Base-by-base conservation (phyloP, 2,329 filamentous ascomycete genomes). In the Monosporascus cannonballus region DNA sequence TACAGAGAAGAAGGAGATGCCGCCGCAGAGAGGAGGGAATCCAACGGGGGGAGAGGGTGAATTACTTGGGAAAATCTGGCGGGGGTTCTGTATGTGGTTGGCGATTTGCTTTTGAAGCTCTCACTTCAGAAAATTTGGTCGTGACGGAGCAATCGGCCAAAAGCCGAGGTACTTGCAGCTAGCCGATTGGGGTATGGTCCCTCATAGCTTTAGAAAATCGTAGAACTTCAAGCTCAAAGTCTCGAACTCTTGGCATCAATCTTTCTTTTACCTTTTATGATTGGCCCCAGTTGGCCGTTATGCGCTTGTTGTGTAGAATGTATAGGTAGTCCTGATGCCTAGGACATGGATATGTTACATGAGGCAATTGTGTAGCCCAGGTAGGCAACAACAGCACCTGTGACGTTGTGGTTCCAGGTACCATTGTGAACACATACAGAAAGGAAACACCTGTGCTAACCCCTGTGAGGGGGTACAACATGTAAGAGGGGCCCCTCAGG, bases 121-220 rank as follows among this genome's bases (percentile, higher is more conserved):
- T 48, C 63, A 64, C 64, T 68, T 65, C 61, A 67, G 67, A 69
- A 68, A 64, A 61, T 68, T 69, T 61, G 61, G 59, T 63, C 45
- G 54, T 59, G 54, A 62, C 58, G 56, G 60, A 60, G 54, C 58
- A 59, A 54, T 51, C 54, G 59, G 57, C 56, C 53, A 57, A 58
- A 59, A 64, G 56, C 59, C 59, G 58, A 64, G 59, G 61, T 59
- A 42, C 47, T 56, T 36, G 17, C 51, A 56, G 61, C 68, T 71
- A 72, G 3, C 68, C 60, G 0, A 48, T 63, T 59, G 1, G 0
- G 61, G 61, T 11, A 51, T 73, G 67, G 73, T 57, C 53, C 56
- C 49, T 50, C 47, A 49, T 50, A 37, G 41, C 53, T 56, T 55
- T 69, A 54, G 66, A 69, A 69, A 62, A 67, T 60, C 62, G 57